Percentiles rank a stretch among this genome's conserved stretches.
phyloP scores from a whole-genome alignment of 345 rosid species.

The Eucalyptus sp. region DNA sequence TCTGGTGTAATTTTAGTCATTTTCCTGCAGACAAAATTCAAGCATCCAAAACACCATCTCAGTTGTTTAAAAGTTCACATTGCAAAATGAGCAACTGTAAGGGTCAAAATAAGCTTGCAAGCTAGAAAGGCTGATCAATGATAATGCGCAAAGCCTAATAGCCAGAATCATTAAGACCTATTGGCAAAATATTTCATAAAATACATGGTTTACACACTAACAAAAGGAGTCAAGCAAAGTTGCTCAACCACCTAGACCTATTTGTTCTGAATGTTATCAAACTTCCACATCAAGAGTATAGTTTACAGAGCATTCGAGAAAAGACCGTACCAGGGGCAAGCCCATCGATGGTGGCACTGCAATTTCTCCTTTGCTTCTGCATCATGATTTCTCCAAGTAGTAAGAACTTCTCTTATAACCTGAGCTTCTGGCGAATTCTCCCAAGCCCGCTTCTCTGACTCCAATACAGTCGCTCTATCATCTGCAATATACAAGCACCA shows the following conservation, averaged over 20 bases:
- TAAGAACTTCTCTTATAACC: constrained; percentile 60
- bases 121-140: neutral
- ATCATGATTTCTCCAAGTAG: constrained; percentile 73
- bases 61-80: neutral
- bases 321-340: neutral
- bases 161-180: neutral
- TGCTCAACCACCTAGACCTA: neutral
- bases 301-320: neutral
- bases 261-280: neutral
- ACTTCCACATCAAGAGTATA: neutral
- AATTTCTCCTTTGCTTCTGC: constrained; percentile 1
- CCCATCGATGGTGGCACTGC: neutral
- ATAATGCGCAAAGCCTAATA: neutral
- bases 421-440: constrained; percentile 61
- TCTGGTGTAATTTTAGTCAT: neutral
- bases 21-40: neutral
- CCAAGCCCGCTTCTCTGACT: constrained; percentile 71
- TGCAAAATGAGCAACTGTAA: neutral
- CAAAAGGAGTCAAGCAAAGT: neutral
- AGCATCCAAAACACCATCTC: neutral
- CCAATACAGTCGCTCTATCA: constrained; percentile 44
- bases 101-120: neutral
- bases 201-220: neutral
- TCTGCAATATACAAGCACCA: constrained; percentile 8
- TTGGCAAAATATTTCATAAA: neutral